Conservation (phyloP, 2,329 filamentous ascomycete genomes). For the Graphilbum sp. region DNA sequence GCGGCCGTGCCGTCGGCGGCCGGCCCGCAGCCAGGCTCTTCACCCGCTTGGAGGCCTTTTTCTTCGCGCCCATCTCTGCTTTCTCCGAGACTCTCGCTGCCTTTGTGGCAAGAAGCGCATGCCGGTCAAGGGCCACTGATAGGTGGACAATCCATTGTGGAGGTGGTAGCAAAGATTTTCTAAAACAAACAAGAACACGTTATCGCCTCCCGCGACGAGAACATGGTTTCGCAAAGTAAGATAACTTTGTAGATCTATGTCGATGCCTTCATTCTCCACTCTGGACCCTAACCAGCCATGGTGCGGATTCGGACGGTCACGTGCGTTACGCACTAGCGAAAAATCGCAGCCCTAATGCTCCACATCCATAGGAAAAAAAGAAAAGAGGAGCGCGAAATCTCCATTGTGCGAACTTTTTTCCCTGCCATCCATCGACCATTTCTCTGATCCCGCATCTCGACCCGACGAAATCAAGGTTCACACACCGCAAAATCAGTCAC, state of each 20-base stretch:
- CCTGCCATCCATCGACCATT: conserved; percentile 3
- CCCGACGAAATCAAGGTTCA: conserved; percentile 4
- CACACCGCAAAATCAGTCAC: conserved; percentile 11
- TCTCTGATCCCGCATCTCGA: neutral
- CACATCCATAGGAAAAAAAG: neutral
- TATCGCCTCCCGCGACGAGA: too few relatives aligned
- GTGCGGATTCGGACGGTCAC: too few relatives aligned
- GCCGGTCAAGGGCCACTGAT: too few relatives aligned
- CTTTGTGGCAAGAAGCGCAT: too few relatives aligned
- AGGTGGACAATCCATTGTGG: too few relatives aligned
- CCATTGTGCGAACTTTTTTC: neutral
- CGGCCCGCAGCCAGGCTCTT: conserved; percentile 36
- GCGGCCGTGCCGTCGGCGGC: conserved; percentile 35
- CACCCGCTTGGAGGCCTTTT: conserved; percentile 13
- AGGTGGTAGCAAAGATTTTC: too few relatives aligned
- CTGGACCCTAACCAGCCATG: too few relatives aligned
- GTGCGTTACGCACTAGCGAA: neutral
- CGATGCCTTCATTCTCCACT: too few relatives aligned
- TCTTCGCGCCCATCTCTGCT: conserved; percentile 30
- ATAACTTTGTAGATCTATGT: too few relatives aligned
- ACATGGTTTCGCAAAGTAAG: too few relatives aligned
- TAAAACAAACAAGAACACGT: too few relatives aligned
- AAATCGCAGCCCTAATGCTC: neutral
- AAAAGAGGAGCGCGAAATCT: neutral
- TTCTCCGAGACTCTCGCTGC: neutral